Evolutionary conservation across 805 yeast species (phyloP), one percentile per base, ranked within the genome.

Genomic region (Scheffersomyces stipitis): DNA sequence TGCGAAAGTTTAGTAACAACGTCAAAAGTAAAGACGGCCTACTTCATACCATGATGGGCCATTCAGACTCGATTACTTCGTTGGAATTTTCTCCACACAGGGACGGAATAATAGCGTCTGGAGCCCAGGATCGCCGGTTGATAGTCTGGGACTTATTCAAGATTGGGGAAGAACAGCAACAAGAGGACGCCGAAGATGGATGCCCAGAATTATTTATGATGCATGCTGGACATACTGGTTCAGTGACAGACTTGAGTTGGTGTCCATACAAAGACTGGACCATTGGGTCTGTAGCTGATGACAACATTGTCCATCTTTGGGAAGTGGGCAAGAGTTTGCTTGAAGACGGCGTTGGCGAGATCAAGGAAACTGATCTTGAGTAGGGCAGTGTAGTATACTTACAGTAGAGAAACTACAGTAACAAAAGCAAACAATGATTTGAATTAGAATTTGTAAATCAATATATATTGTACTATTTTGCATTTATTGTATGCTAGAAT

Each of bases 161-260:
- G 48, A 82, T 88, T 26, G 96, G 96, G 3, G 85, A 81, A 44
- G 96, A 87, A 53, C 95, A 86, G 58, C 73, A 73, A 10, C 89
- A 80, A 47, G 96, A 87, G 48, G 96, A 88, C 54, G 85, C 88
- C 20, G 95, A 85, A 46, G 96, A 88, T 52, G 96, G 95, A 27
- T 84, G 84, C 18, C 91, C 96, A 4, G 96, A 88, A 58, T 62
- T 88, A 24, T 68, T 87, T 49, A 84, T 87, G 89, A 84, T 88
- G 82, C 96, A 88, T 56, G 95, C 95, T 26, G 96, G 96, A 15
- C 96, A 88, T 54, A 81, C 89, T 14, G 83, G 87, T 13, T 71
- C 83, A 4, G 81, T 86, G 13, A 80, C 81, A 29, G 95, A 86
- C 56, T 69, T 86, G 46, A 74, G 80, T 23, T 81, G 86, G 71